Evolutionary conservation across 2,329 filamentous ascomycete species (phyloP).

Genomic region (Plectosphaerella sp.): DNA sequence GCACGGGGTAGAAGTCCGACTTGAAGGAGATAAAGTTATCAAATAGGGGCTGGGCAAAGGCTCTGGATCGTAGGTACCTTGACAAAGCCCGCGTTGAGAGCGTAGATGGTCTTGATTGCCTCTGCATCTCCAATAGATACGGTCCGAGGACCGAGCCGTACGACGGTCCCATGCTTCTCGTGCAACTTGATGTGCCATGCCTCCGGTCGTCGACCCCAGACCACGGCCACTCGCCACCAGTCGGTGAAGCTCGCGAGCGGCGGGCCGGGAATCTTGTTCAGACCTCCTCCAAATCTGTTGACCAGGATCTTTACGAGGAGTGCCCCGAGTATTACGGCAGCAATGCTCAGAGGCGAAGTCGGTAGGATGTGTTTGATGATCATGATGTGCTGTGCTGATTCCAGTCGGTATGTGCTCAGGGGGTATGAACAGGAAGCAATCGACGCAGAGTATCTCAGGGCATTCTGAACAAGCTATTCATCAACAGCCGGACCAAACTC

Average conservation of each 20-base stretch:
- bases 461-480: too few species aligned
- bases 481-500: too few species aligned
- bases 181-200: constrained; percentile 66
- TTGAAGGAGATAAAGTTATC: neutral
- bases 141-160: constrained; percentile 69
- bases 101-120: constrained; percentile 73
- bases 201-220: constrained; percentile 60
- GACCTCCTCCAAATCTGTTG: constrained; percentile 3
- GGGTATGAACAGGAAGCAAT: too few species aligned
- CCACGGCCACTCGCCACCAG: constrained; percentile 71
- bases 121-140: constrained; percentile 71
- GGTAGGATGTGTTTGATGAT: constrained; percentile 4
- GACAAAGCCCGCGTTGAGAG: constrained; percentile 72
- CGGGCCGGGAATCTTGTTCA: constrained; percentile 52
- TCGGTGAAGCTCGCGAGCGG: constrained; percentile 60
- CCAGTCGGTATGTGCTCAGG: too few species aligned
- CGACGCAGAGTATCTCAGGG: too few species aligned
- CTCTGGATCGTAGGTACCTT: constrained; percentile 49
- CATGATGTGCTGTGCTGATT: neutral
- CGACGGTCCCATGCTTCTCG: constrained; percentile 66
- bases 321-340: neutral
- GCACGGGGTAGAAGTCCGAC: constrained; percentile 22
- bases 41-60: neutral
- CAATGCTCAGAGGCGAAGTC: neutral
- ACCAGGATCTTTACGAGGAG: neutral